Conservation (phyloP, 148 eudicot genomes). For the Rhododendron ovatum region DNA sequence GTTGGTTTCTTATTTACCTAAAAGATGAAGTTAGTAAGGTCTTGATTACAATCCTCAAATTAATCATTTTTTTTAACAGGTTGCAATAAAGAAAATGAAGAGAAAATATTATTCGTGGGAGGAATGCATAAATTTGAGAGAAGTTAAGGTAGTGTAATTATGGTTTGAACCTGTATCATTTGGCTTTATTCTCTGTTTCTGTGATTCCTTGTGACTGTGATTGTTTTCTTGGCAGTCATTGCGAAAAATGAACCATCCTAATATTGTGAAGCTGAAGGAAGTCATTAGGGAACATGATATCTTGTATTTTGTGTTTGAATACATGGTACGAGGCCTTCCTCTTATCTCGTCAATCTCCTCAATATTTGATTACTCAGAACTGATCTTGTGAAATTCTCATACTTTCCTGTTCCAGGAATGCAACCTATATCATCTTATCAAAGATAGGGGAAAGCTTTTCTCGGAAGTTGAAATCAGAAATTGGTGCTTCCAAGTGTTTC, state of each 20-base stretch:
- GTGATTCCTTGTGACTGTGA: background rate
- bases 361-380: background rate
- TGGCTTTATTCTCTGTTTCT: background rate
- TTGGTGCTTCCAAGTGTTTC: slow-evolving; percentile 97
- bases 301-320: slow-evolving; percentile 85
- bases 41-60: background rate
- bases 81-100: slow-evolving; percentile 92
- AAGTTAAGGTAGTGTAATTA: slow-evolving; percentile 36
- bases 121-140: slow-evolving; percentile 55
- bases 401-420: slow-evolving; percentile 47
- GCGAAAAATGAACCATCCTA: slow-evolving; percentile 89
- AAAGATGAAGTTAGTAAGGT: background rate
- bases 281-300: slow-evolving; percentile 79
- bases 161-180: background rate
- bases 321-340: slow-evolving; percentile 51
- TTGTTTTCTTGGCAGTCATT: slow-evolving; percentile 49
- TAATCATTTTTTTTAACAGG: slow-evolving; percentile 35
- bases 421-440: slow-evolving; percentile 82
- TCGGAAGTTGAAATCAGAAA: slow-evolving; percentile 80
- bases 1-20: slow-evolving; percentile 16
- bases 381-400: background rate
- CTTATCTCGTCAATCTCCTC: background rate
- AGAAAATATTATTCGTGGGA: slow-evolving; percentile 86
- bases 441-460: slow-evolving; percentile 61
- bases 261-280: slow-evolving; percentile 94